These are phyloP conservation scores for Saksenaea oblongispora DNA, from an alignment of 371 early-diverging fungal species.

Conservation along the genomic window DNA sequence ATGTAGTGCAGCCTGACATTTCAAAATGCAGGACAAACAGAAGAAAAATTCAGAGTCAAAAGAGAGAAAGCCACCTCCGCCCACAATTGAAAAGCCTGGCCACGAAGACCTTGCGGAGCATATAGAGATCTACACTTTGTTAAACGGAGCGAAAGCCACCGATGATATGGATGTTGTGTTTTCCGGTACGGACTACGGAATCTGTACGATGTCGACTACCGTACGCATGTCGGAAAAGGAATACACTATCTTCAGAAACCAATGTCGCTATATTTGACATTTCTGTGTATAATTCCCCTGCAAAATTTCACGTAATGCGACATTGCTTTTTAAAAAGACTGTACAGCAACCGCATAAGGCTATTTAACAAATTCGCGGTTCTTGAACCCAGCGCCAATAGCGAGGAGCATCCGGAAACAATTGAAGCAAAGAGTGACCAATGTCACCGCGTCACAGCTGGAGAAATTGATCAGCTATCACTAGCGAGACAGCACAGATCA, in stretches of 20 bases:
- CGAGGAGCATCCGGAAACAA: not conserved
- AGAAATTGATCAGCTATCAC: not conserved
- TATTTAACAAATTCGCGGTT: conserved; percentile 1
- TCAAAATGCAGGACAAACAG: too few relatives aligned
- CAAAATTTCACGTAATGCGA: too few relatives aligned
- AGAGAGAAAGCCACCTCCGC: too few relatives aligned
- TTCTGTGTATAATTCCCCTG: too few relatives aligned
- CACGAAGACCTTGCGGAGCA: too few relatives aligned
- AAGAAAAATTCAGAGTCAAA: too few relatives aligned
- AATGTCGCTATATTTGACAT: too few relatives aligned
- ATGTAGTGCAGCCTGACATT: too few relatives aligned
- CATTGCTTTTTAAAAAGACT: too few relatives aligned
- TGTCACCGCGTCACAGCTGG: not conserved
- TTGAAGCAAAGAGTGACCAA: not conserved
- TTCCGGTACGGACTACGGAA: conserved; percentile 7
- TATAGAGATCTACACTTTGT: not conserved
- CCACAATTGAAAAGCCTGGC: too few relatives aligned
- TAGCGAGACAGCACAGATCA: not conserved
- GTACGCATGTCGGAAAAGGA: not conserved
- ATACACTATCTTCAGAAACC: too few relatives aligned
- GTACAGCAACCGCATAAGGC: not conserved
- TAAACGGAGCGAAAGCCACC: not conserved
- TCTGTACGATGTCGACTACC: conserved; percentile 6
- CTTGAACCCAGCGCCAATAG: not conserved
- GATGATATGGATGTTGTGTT: not conserved